Base-by-base conservation (phyloP, 805 yeast species). In the Saccharomycopsis schoenii region DNA sequence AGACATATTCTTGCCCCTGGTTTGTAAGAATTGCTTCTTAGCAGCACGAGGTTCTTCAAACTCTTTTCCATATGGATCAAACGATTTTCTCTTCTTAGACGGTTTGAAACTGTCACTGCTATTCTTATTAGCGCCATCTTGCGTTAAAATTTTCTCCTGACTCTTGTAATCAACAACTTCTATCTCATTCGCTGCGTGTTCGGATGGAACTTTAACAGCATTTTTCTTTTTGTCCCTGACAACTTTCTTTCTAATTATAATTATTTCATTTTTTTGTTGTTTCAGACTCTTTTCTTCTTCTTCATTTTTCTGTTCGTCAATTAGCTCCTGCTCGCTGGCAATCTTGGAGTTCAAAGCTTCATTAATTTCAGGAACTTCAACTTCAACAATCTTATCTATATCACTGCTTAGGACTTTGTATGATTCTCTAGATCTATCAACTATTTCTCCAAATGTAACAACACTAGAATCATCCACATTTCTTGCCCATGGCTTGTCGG, bases 31-130 rank as follows among this genome's bases (percentile, higher is more conserved):
- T 34, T 47, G 55, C 42, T 61, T 61, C 39, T 61, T 83, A 8
- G 80, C 79, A n/a, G 80, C 77, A 65, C 72, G 73, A 9, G 86
- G 86, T 1, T 84, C 87, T 17, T 76, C 77, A 34, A 76, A 72
- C 5, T 72, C 74, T 55, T 74, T 76, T 19, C 77, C 70, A 65
- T 83, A 86, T 3, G 91, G 90, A 71, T 86, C 86, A 64, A 82
- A 86, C 9, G 78, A 68, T 59, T 74, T 72, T 66, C 79, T 77
- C 68, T 78, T 78, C 64, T 65, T 64, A 6, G 39, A 47, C 14
- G 43, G 51, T 15, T 62, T 59, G 56, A 56, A 60, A 25, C 58
- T 56, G 21, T 36, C 14, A 24, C 36, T 8, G 57, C 42, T 56
- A 50, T 19, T 29, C 34, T 29, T 65, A 54, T 54, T 65, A 40